Percentiles rank a stretch among this genome's conserved stretches.
Conservation (phyloP, 2,329 filamentous ascomycete genomes). For the Kalaharituber pfeilii region DNA sequence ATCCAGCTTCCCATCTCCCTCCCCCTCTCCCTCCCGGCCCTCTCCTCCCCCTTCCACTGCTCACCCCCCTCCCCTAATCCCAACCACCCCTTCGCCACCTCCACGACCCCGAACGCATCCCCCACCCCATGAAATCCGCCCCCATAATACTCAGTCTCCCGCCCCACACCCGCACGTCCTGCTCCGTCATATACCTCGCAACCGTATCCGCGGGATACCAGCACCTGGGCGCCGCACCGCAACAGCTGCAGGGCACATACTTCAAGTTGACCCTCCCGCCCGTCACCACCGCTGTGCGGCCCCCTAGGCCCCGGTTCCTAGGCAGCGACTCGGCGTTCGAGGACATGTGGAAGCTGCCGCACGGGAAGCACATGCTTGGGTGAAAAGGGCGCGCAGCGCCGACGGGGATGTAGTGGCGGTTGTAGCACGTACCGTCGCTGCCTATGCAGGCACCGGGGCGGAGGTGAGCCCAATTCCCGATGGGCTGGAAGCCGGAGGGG, state of each 20-base stretch:
- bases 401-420: slow-evolving; percentile 23
- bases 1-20: slow-evolving; percentile 19
- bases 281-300: slow-evolving; percentile 27
- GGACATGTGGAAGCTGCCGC: slow-evolving; percentile 27
- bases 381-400: slow-evolving; percentile 20
- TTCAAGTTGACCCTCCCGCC: slow-evolving; percentile 27
- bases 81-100: slow-evolving; percentile 19
- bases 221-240: slow-evolving; percentile 26
- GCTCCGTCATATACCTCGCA: slow-evolving; percentile 21
- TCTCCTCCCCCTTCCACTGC: too few relatives aligned
- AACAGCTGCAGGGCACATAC: slow-evolving; percentile 25
- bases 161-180: slow-evolving; percentile 18
- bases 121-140: slow-evolving; percentile 25
- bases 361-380: slow-evolving; percentile 25
- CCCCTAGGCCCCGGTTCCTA: slow-evolving; percentile 21
- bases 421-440: too few relatives aligned
- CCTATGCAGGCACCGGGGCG: too few relatives aligned
- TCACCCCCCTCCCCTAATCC: too few relatives aligned
- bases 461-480: too few relatives aligned
- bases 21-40: too few relatives aligned
- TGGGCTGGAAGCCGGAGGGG: too few relatives aligned
- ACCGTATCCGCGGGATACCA: slow-evolving; percentile 28
- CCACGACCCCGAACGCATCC: slow-evolving; percentile 25
- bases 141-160: slow-evolving; percentile 24
- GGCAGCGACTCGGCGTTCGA: slow-evolving; percentile 23